Evolutionary conservation across 371 early-diverging fungal genomes (phyloP), one percentile per base, ranked within the genome.

Genomic region (Mucor racemosus): DNA sequence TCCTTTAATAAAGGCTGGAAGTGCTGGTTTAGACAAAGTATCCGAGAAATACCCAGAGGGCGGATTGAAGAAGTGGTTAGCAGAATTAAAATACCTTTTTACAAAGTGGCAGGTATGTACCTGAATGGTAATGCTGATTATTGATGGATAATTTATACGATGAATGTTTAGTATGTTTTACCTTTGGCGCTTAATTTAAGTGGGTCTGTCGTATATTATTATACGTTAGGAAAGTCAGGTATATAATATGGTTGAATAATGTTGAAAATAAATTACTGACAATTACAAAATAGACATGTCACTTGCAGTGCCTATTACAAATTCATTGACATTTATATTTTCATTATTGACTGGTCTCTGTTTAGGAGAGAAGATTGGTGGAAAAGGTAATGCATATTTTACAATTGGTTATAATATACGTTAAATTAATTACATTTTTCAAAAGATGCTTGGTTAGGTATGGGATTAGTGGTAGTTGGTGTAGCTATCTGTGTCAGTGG

Each of bases 251-350:
- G 39, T 35, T 9, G 4, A 15, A 13, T 4, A 36, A 19, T 17
- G 10, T 8, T 46, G 53, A 13, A 5, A 53, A 9, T 14, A 53
- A 0, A 31, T 31, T 11, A 53, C 14, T 53, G 26, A 53, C 31
- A 31, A 53, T 0, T 13, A 13, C 10, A 53, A 13, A 4, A 31
- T 68, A 77, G 97, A 97, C 67, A 84, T 97, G 60, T 95, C 96
- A n/a, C 76, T 95, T 39, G 96, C 95, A 11, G 95, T 96, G 14
- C 96, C 97, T 0, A 92, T 97, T 33, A 91, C 95, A 44, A 96
- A 95, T 76, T 92, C 95, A 39, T 78, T 97, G 62, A 93, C 97
- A 0, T 90, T 97, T 70, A 87, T 93, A 39, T 91, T 95, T 65
- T 95, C 96, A 0, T 74, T 90, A 17, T 66, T 96, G 14, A 92